phyloP scores from a whole-genome alignment of 148 eudicot species.

The Silene latifolia region DNA sequence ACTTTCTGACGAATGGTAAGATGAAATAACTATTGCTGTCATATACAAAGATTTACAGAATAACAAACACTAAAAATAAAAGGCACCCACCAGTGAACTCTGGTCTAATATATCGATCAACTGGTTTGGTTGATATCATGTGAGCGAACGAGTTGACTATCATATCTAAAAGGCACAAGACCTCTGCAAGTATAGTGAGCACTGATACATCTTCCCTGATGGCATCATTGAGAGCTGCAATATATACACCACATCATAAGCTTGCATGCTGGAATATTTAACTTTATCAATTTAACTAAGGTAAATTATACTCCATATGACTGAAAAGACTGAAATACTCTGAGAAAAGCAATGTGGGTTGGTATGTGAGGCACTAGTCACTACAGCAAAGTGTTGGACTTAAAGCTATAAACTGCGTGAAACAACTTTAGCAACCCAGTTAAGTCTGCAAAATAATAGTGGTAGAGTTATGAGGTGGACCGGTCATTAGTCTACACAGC shows the following conservation, averaged over 20 bases:
- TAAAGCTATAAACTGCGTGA: neutral
- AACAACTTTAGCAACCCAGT: neutral
- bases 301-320: neutral
- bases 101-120: constrained; percentile 83
- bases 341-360: neutral
- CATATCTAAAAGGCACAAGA: constrained; percentile 96
- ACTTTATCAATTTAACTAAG: neutral
- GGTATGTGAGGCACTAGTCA: neutral
- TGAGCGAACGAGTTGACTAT: constrained; percentile 97
- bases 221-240: constrained; percentile 73
- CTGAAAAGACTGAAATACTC: neutral
- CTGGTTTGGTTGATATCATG: constrained; percentile 84
- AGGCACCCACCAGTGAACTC: constrained; percentile 62
- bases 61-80: neutral
- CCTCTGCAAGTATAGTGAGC: constrained; percentile 90
- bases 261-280: constrained; percentile 1
- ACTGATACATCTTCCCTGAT: constrained; percentile 89
- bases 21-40: constrained; percentile 12
- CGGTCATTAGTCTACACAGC: neutral
- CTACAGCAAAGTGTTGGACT: neutral
- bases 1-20: constrained; percentile 46
- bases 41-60: neutral
- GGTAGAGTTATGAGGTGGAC: neutral
- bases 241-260: constrained; percentile 15
- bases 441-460: neutral